phyloP scores from a whole-genome alignment of 192 early-diverging fungal genomes.

The Rhizoclosmatium sp. region DNA sequence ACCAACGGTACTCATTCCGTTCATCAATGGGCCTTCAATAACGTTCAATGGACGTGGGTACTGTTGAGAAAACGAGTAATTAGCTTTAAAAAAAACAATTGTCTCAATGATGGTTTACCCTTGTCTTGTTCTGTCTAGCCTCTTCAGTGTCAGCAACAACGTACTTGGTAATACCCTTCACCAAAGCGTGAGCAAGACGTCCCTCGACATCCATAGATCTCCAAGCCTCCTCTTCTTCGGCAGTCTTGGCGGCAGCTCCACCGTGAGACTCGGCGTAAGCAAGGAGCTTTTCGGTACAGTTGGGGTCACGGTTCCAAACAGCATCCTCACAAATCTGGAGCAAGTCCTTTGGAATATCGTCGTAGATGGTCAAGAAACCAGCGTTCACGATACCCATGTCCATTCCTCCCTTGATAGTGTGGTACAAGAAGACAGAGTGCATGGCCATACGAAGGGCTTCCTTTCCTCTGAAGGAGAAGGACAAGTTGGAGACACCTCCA shows the following conservation, averaged over 20 bases:
- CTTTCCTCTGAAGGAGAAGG: constrained; percentile 97
- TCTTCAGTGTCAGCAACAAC: constrained; percentile 95
- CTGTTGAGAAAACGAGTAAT: constrained; percentile 23
- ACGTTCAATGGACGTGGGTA: constrained; percentile 93
- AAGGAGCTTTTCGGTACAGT: constrained; percentile 90
- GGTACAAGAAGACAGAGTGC: constrained; percentile 95
- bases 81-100: constrained; percentile 9
- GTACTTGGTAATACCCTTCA: constrained; percentile 95
- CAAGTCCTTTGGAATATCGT: constrained; percentile 95
- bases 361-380: constrained; percentile 94
- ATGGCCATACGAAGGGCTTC: constrained; percentile 91
- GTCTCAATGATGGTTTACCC: constrained; percentile 20
- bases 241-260: constrained; percentile 60
- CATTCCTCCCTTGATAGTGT: constrained; percentile 85
- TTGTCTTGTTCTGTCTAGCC: constrained; percentile 74
- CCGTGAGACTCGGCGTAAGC: constrained; percentile 85
- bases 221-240: constrained; percentile 89
- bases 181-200: constrained; percentile 82
- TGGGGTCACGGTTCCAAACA: constrained; percentile 89
- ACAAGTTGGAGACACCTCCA: constrained; percentile 97
- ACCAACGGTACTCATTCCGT: constrained; percentile 92
- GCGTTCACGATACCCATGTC: constrained; percentile 99
- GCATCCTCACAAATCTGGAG: constrained; percentile 92
- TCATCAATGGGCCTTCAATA: constrained; percentile 96
- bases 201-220: constrained; percentile 73